phyloP scores from a whole-genome alignment of 371 early-diverging fungal species.

The Actinomortierella ambigua region DNA sequence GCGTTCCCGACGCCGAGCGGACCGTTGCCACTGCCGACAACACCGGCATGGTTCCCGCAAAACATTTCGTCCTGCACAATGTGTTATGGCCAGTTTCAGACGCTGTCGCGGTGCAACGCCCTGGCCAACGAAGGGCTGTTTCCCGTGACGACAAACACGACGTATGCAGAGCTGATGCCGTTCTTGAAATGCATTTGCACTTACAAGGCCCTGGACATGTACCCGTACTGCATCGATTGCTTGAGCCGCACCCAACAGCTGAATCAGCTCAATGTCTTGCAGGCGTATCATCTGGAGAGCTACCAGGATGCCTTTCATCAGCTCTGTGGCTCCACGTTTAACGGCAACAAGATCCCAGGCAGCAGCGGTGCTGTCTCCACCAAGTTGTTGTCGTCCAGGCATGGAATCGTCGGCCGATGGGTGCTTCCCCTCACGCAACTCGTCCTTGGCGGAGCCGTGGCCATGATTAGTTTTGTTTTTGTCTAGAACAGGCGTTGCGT shows the following conservation, averaged over 20 bases:
- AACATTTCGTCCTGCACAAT: slow-evolving; percentile 36
- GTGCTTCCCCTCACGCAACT: no score
- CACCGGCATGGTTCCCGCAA: slow-evolving; percentile 34
- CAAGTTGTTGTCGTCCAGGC: no score
- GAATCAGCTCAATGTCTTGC: slow-evolving; percentile 27
- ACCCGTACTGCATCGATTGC: slow-evolving; percentile 39
- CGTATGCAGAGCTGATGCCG: slow-evolving; percentile 18
- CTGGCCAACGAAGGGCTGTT: slow-evolving; percentile 29
- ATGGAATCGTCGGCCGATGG: no score
- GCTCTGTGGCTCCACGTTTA: slow-evolving; percentile 30
- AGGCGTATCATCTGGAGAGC: slow-evolving; percentile 29
- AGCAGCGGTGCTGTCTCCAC: neutral
- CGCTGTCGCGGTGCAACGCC: slow-evolving; percentile 35
- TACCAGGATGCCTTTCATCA: slow-evolving; percentile 35
- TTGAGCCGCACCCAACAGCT: slow-evolving; percentile 31
- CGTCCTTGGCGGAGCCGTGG: no score
- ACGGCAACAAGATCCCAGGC: slow-evolving; percentile 26
- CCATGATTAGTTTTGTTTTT: no score
- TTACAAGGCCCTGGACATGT: slow-evolving; percentile 27
- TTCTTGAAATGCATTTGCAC: slow-evolving; percentile 40
- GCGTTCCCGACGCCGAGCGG: slow-evolving; percentile 1
- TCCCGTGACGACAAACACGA: slow-evolving; percentile 26
- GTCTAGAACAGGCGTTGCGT: no score
- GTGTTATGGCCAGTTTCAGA: slow-evolving; percentile 31
- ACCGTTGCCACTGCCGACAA: slow-evolving; percentile 23